Percentiles rank a stretch among this genome's conserved stretches.
Evolutionary conservation across 2,329 filamentous ascomycete species (phyloP).

Genomic region (Westerdykella sp.): DNA sequence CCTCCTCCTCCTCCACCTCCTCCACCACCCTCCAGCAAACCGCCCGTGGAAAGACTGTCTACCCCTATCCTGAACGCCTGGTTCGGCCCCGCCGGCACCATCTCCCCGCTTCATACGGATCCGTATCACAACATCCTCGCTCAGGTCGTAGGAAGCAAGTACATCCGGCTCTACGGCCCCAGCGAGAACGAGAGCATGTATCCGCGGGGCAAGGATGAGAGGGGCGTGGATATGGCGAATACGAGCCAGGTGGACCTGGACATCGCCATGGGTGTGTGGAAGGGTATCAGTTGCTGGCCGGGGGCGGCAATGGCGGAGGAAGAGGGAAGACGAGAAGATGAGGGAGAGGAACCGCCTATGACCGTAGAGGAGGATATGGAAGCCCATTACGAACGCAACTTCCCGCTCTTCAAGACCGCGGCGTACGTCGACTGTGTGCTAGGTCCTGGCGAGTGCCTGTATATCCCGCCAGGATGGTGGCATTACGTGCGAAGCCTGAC

Average conservation of each 20-base stretch:
- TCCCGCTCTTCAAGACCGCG: conserved; percentile 53
- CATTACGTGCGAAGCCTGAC: conserved; percentile 86
- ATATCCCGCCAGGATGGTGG: conserved; percentile 96
- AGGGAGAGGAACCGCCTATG: conserved; percentile 6
- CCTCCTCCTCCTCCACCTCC: not conserved
- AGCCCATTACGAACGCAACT: conserved; percentile 29
- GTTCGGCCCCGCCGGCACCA: conserved; percentile 82
- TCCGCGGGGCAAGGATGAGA: conserved; percentile 55
- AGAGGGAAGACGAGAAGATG: conserved; percentile 10
- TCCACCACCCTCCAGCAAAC: conserved; percentile 11
- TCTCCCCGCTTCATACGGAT: conserved; percentile 89
- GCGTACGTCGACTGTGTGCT: conserved; percentile 72
- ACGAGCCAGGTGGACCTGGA: conserved; percentile 76
- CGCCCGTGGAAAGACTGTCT: conserved; percentile 23
- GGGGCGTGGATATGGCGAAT: conserved; percentile 84
- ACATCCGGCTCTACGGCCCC: conserved; percentile 81
- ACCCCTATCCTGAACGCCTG: conserved; percentile 78
- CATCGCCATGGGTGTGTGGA: conserved; percentile 39
- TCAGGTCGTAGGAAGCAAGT: conserved; percentile 86
- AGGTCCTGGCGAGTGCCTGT: conserved; percentile 73
- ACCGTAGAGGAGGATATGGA: not conserved
- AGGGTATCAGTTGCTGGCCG: conserved; percentile 5
- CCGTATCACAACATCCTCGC: conserved; percentile 88
- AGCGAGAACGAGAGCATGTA: conserved; percentile 52
- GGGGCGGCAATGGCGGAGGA: not conserved